Evolutionary conservation across 495 filamentous ascomycete species (phyloP), one percentile per base, ranked within the genome.

Genomic region (Xylaria grammica): DNA sequence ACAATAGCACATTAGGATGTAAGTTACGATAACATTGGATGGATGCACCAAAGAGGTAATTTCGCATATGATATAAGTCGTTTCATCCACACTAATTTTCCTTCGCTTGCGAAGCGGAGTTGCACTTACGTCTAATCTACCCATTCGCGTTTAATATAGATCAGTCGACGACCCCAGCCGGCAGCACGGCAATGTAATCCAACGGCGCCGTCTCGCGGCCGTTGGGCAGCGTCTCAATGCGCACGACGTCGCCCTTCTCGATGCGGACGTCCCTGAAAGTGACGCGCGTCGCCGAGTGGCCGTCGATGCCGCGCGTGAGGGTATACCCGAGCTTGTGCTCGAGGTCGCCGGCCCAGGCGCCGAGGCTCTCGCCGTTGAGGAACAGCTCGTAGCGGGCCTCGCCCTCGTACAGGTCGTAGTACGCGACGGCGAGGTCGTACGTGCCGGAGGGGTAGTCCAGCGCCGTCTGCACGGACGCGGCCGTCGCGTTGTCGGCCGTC

Each of bases 171-270:
- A 86, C 70, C 0, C 86, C 87, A 15, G 74, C 62, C 0, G 89
- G 88, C 49, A 91, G 68, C 45, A 91, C 67, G 20, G 82, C 77
- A 50, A 91, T 74, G 76, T 91, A 91, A 74, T 91, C 89, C 69
- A 91, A 49, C 45, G 87, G 85, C 45, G 88, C 89, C 24, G 76
- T 77, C 77, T 91, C 88, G 40, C 76, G 72, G 0, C 87, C 87
- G 74, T 90, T 77, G 9, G 87, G 81, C 44, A 49, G 73, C 0
- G 87, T 85, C 11, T 86, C 79, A 71, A 91, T 84, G 70, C 83
- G 88, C 66, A 90, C 63, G 55, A 75, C 69, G 73, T 87, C 84
- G 0, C 87, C 86, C 69, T 81, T 80, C 24, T 69, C 69, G 15
- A 90, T 73, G 48, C 77, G 65, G 0, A 91, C 75, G 0, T 72